A percentile compares a stretch with the other conserved stretches of the same genome.
Evolutionary conservation across 2,329 filamentous ascomycete genomes (phyloP).

Genomic region (Raffaelea arxii): DNA sequence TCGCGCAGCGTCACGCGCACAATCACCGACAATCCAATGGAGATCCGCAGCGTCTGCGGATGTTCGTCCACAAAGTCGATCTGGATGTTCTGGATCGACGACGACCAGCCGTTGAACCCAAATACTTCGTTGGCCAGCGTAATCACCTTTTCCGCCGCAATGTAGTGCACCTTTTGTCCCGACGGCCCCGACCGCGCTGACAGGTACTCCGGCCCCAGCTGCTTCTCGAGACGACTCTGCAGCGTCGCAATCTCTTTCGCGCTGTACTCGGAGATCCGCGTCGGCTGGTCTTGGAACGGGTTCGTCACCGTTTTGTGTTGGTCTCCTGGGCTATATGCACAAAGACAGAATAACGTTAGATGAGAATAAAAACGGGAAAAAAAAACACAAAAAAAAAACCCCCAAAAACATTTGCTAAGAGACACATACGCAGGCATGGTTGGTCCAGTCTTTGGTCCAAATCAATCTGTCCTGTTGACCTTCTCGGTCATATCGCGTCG

Average conservation of each 20-base stretch:
- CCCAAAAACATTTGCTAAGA: no score
- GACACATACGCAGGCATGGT: no score
- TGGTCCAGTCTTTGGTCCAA: no score
- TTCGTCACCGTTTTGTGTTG: constrained; percentile 59
- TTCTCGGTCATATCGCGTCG: no score
- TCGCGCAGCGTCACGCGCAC: constrained; percentile 84
- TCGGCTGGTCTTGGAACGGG: constrained; percentile 62
- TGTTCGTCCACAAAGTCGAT: constrained; percentile 93
- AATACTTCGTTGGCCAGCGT: constrained; percentile 91
- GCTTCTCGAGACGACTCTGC: constrained; percentile 78
- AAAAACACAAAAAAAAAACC: constrained; percentile 7
- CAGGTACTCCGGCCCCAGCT: constrained; percentile 92
- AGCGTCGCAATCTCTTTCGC: constrained; percentile 85
- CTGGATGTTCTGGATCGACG: constrained; percentile 86
- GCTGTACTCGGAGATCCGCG: constrained; percentile 69
- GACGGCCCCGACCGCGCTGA: constrained; percentile 75
- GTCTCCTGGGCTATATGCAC: constrained; percentile 49
- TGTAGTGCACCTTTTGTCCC: constrained; percentile 81
- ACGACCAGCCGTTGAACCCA: constrained; percentile 97
- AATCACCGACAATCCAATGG: constrained; percentile 79
- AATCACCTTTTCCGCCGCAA: constrained; percentile 95
- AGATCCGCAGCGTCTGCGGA: constrained; percentile 66
- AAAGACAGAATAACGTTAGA: not conserved
- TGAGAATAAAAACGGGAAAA: not conserved
- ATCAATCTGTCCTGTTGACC: no score